A percentile compares a stretch with the other conserved stretches of the same genome.
Conservation (phyloP, 208 protist genomes). For the Leishmania aethiopica region DNA sequence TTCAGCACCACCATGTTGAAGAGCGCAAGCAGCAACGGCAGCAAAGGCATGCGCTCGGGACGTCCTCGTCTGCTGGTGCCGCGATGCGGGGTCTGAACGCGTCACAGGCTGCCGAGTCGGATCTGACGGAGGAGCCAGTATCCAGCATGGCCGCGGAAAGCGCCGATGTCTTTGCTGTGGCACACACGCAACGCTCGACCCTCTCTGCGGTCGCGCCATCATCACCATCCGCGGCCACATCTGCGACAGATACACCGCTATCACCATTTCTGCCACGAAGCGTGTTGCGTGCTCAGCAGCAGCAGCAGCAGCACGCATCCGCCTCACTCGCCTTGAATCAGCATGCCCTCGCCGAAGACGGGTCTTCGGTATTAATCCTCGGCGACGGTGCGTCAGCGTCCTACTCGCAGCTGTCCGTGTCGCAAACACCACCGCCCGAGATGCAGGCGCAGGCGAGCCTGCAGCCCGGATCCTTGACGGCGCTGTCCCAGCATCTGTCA, state of each 20-base stretch:
- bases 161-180: not conserved
- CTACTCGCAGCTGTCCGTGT: conserved; percentile 6
- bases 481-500: conserved; percentile 38
- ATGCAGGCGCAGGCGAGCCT: not conserved
- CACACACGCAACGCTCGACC: conserved; percentile 17
- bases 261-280: conserved; percentile 39
- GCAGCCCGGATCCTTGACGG: not conserved
- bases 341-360: not conserved
- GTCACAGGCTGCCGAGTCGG: conserved; percentile 1
- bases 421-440: conserved; percentile 16
- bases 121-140: conserved; percentile 13
- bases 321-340: not conserved
- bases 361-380: not conserved
- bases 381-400: not conserved
- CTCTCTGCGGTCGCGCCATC: conserved; percentile 1
- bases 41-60: not conserved
- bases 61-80: not conserved
- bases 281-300: conserved; percentile 22
- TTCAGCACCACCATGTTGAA: conserved; percentile 31
- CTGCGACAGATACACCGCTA: conserved; percentile 13
- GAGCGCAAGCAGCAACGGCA: conserved; percentile 16
- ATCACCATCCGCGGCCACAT: conserved; percentile 3
- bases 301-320: conserved; percentile 10
- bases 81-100: not conserved
- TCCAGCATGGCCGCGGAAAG: not conserved